Evolutionary conservation across 305 asterid species (phyloP).

Genomic region (Solanum hybrid): DNA sequence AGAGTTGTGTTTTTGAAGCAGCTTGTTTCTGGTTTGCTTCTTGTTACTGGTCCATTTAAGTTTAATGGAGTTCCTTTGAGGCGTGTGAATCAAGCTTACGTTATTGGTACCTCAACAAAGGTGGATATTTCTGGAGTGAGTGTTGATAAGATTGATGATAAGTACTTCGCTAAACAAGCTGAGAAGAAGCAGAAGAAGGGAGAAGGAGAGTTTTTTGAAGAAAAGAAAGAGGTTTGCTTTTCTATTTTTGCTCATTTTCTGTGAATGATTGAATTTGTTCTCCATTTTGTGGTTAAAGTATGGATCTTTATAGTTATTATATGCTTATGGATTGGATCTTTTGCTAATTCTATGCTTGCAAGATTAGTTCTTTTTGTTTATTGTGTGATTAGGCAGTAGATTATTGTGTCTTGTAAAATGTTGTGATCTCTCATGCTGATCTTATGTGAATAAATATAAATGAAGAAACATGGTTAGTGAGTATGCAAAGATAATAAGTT

Average conservation of each 20-base stretch:
- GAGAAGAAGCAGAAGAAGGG: conserved; percentile 60
- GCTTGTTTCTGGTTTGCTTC: conserved; percentile 55
- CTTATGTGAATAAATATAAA: neutral
- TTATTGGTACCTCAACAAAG: conserved; percentile 45
- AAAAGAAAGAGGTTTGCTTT: conserved; percentile 34
- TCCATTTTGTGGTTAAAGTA: neutral
- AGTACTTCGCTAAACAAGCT: conserved; percentile 47
- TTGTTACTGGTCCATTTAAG: conserved; percentile 40
- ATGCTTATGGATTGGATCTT: neutral
- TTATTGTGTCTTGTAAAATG: neutral
- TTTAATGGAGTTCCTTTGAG: conserved; percentile 16
- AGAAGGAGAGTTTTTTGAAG: conserved; percentile 51
- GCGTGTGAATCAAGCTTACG: conserved; percentile 16
- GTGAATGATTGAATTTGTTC: neutral
- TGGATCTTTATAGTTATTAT: neutral
- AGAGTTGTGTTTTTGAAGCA: conserved; percentile 71
- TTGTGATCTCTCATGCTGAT: neutral
- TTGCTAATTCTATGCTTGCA: neutral
- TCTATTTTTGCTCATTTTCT: neutral
- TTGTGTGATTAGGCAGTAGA: neutral
- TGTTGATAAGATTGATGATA: conserved; percentile 49
- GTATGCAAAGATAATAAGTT: neutral
- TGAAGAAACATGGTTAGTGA: neutral
- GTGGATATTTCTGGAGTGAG: conserved; percentile 30
- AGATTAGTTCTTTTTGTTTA: neutral